Percentiles rank a stretch among this genome's conserved stretches.
phyloP scores from a whole-genome alignment of 2,329 filamentous ascomycete genomes.

The Cryphonectria nitschkei region DNA sequence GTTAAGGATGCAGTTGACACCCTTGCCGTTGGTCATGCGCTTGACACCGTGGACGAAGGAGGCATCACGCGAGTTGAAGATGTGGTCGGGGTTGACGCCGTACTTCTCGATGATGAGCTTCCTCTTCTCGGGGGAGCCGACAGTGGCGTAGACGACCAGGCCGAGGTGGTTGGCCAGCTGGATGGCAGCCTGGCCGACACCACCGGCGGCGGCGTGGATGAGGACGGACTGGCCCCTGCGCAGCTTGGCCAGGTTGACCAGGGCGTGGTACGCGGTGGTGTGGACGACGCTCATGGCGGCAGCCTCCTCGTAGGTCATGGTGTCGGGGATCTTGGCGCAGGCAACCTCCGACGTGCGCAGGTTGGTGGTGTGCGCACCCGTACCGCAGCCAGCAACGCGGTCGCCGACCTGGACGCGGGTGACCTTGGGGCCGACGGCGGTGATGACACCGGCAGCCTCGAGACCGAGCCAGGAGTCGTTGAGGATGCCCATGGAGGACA shows the following conservation, averaged over 20 bases:
- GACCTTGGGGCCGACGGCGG: constrained; percentile 18
- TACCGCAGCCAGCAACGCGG: constrained; percentile 21
- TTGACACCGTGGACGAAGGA: constrained; percentile 37
- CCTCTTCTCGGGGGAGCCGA: constrained; percentile 24
- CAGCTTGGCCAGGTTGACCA: constrained; percentile 34
- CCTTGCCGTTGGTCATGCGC: constrained; percentile 33
- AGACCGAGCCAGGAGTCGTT: constrained; percentile 24
- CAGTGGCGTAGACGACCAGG: constrained; percentile 28
- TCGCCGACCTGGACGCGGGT: constrained; percentile 21
- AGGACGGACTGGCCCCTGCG: constrained; percentile 32
- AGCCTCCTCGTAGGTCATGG: constrained; percentile 29
- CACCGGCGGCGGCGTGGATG: constrained; percentile 35
- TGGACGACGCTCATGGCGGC: constrained; percentile 33
- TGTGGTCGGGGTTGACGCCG: constrained; percentile 34
- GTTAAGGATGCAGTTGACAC: constrained; percentile 40
- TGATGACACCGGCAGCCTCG: constrained; percentile 19
- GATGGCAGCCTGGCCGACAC: constrained; percentile 26
- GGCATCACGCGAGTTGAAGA: constrained; percentile 34
- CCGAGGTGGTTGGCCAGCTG: constrained; percentile 27
- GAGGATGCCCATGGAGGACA: constrained; percentile 39
- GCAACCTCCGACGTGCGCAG: constrained; percentile 16
- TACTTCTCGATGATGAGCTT: constrained; percentile 22
- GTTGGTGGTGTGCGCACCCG: constrained; percentile 23
- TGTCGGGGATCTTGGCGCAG: constrained; percentile 29
- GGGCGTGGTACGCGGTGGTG: constrained; percentile 36